These are phyloP conservation scores for Tetrapyrgos nigripes DNA, from an alignment of 1,284 basidiomycete species.

Conservation along the genomic window DNA sequence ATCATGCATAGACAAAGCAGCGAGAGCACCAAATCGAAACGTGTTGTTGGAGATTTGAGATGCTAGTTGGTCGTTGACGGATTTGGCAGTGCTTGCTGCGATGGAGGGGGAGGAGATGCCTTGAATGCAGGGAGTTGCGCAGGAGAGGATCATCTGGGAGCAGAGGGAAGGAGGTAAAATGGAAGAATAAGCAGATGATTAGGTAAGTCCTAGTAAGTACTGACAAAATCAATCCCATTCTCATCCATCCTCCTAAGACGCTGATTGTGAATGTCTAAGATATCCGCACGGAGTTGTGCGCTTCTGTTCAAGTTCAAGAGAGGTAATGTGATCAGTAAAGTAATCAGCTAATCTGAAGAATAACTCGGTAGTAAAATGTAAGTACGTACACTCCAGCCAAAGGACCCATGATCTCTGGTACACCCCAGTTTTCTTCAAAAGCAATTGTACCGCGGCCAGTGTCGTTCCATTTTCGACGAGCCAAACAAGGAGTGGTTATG, in stretches of 20 bases:
- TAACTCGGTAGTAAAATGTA: too few relatives aligned
- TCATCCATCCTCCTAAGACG: conserved; percentile 44
- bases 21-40: conserved; percentile 46
- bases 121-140: conserved; percentile 47
- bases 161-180: conserved; percentile 16
- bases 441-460: too few relatives aligned
- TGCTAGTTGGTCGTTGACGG: conserved; percentile 43
- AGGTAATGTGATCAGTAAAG: too few relatives aligned
- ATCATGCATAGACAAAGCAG: too few relatives aligned
- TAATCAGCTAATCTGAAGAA: too few relatives aligned
- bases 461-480: too few relatives aligned
- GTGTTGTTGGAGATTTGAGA: conserved; percentile 45
- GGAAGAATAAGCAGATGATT: neutral
- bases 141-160: too few relatives aligned
- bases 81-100: conserved; percentile 39
- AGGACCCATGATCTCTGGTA: too few relatives aligned
- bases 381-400: too few relatives aligned
- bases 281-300: conserved; percentile 35
- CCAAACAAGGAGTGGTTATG: too few relatives aligned
- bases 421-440: too few relatives aligned
- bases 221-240: conserved; percentile 45
- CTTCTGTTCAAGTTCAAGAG: conserved; percentile 29
- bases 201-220: conserved; percentile 12
- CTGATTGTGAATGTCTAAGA: conserved; percentile 47
- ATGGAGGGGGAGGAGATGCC: conserved; percentile 41